These are phyloP conservation scores for Colletotrichum sidae DNA, from an alignment of 2,329 filamentous ascomycete species.

Conservation along the genomic window DNA sequence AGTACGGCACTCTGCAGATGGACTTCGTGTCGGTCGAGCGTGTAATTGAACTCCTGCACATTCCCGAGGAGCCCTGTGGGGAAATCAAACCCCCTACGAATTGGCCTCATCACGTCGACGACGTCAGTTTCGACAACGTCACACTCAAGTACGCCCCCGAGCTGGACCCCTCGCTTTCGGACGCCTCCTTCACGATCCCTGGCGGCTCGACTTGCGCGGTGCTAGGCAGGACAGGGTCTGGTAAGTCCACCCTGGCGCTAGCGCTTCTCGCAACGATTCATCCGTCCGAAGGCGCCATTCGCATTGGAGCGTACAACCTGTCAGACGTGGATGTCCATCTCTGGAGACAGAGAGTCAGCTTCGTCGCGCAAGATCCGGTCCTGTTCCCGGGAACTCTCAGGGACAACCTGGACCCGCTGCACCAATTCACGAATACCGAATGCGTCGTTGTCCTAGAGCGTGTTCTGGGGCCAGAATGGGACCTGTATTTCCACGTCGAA, in stretches of 20 bases:
- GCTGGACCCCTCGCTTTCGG: constrained; percentile 77
- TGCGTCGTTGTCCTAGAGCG: constrained; percentile 66
- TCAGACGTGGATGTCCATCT: constrained; percentile 64
- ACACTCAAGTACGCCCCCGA: constrained; percentile 84
- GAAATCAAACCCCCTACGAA: constrained; percentile 75
- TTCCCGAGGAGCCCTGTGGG: constrained; percentile 80
- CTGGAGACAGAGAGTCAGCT: constrained; percentile 68
- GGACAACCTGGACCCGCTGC: constrained; percentile 77
- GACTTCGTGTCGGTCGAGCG: constrained; percentile 92
- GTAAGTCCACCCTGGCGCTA: constrained; percentile 82
- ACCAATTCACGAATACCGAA: constrained; percentile 64
- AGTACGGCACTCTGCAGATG: constrained; percentile 89
- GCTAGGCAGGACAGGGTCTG: constrained; percentile 86
- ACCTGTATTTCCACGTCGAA: constrained; percentile 64
- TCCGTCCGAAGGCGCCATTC: constrained; percentile 62
- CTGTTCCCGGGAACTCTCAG: constrained; percentile 69
- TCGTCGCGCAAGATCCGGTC: constrained; percentile 73
- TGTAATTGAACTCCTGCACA: constrained; percentile 82
- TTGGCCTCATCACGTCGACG: constrained; percentile 80
- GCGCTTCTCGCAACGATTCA: constrained; percentile 68
- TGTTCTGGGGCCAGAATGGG: constrained; percentile 66
- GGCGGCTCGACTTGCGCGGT: constrained; percentile 72
- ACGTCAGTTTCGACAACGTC: constrained; percentile 81
- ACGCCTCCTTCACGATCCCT: constrained; percentile 79
- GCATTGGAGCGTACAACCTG: constrained; percentile 66